Percentiles rank a stretch among this genome's conserved stretches.
These are phyloP conservation scores for Darksidea phi DNA, from an alignment of 495 filamentous ascomycete species.

Conservation along the genomic window DNA sequence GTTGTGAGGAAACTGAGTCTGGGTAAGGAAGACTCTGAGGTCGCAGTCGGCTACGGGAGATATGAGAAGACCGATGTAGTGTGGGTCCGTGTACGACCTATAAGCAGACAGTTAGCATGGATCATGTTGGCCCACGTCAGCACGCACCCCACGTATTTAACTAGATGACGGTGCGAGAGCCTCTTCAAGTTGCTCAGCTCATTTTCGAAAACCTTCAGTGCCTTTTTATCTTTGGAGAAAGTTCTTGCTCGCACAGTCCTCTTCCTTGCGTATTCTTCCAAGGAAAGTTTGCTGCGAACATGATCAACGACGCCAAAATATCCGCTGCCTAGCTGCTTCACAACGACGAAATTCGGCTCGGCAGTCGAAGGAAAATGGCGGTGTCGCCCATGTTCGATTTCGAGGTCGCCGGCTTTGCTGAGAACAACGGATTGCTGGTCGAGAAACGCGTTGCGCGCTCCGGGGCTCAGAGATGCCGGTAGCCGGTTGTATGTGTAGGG, in stretches of 20 bases:
- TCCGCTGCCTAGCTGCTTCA: not conserved
- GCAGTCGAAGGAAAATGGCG: not conserved
- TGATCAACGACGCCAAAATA: not conserved
- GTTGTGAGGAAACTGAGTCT: not conserved
- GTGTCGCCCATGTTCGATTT: not conserved
- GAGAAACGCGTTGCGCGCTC: not conserved
- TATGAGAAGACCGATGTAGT: slow-evolving; percentile 10
- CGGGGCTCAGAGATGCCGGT: not conserved
- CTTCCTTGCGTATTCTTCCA: slow-evolving; percentile 5
- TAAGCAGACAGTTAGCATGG: not conserved
- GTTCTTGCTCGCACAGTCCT: not conserved
- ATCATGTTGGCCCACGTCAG: no score
- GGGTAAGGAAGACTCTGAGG: slow-evolving; percentile 7
- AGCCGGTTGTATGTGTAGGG: not conserved
- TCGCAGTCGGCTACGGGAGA: slow-evolving; percentile 22
- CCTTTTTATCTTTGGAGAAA: not conserved
- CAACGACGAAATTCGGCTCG: not conserved
- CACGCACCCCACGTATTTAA: not conserved
- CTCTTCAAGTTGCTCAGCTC: slow-evolving; percentile 20
- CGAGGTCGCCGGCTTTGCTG: not conserved
- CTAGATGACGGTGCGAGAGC: slow-evolving; percentile 11
- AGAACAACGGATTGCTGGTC: not conserved
- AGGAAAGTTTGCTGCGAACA: not conserved
- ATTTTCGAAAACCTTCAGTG: not conserved
- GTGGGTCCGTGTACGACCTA: slow-evolving; percentile 19